Conservation (phyloP, 768 basidiomycete genomes). For the Sarcomyxa edulis region DNA sequence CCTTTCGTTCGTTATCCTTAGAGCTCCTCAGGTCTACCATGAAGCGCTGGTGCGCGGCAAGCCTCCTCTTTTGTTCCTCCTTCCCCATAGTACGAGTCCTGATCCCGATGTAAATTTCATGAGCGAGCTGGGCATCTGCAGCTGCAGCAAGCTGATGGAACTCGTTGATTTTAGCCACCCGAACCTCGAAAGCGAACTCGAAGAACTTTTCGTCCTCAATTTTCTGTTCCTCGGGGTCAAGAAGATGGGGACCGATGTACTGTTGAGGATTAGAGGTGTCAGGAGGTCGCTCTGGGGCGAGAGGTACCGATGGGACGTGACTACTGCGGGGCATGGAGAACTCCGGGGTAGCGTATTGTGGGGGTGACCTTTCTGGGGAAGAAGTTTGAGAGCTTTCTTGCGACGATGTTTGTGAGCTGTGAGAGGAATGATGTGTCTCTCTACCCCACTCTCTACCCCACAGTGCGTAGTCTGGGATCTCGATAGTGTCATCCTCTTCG, state of each 20-base stretch:
- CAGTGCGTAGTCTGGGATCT: too few relatives aligned
- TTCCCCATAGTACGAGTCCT: slow-evolving; percentile 9
- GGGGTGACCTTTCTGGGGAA: slow-evolving; percentile 2
- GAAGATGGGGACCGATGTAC: slow-evolving; percentile 19
- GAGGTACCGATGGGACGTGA: background rate
- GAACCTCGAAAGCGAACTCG: slow-evolving; percentile 38
- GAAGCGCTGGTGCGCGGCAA: slow-evolving; percentile 35
- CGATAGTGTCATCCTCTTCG: too few relatives aligned
- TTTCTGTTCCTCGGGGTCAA: slow-evolving; percentile 11
- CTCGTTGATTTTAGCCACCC: slow-evolving; percentile 42
- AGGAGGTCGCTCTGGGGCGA: slow-evolving; percentile 4
- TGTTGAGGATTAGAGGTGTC: slow-evolving; percentile 5
- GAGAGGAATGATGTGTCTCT: too few relatives aligned
- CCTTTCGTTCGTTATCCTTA: slow-evolving; percentile 22
- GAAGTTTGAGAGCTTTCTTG: too few relatives aligned
- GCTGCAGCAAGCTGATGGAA: slow-evolving; percentile 24
- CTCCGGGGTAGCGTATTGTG: background rate
- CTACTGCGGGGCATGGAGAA: background rate
- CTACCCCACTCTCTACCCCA: too few relatives aligned
- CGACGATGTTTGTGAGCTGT: too few relatives aligned
- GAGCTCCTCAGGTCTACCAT: slow-evolving; percentile 20
- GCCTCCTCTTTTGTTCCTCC: slow-evolving; percentile 19
- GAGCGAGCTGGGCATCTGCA: slow-evolving; percentile 9
- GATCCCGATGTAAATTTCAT: slow-evolving; percentile 13
- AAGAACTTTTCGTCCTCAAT: slow-evolving; percentile 33